A percentile compares a stretch with the other conserved stretches of the same genome.
Conservation (phyloP, 768 basidiomycete species). For the Stropharia rugosoannulata region DNA sequence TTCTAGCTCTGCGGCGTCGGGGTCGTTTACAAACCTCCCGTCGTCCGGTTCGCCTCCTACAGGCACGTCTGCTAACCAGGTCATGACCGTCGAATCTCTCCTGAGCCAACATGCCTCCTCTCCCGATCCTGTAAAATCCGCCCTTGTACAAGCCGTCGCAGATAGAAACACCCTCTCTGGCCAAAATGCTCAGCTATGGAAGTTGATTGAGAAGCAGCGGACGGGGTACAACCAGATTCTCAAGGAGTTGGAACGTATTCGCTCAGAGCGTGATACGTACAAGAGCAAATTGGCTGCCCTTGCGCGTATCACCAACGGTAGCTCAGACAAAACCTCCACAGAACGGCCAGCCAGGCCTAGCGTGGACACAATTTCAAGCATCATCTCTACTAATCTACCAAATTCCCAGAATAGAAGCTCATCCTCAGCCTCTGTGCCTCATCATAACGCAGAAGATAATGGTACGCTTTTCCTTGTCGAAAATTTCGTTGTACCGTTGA, state of each 20-base stretch:
- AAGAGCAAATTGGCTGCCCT: conserved; percentile 43
- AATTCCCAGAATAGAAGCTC: conserved; percentile 21
- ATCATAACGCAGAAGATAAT: conserved; percentile 40
- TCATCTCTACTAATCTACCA: conserved; percentile 12
- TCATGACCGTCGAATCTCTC: conserved; percentile 51
- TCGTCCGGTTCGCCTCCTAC: conserved; percentile 32
- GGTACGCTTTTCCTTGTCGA: conserved; percentile 25
- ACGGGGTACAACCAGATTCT: conserved; percentile 75
- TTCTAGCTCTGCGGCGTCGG: conserved; percentile 21
- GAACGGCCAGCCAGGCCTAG: conserved; percentile 28
- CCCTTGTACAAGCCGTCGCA: conserved; percentile 73
- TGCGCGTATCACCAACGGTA: conserved; percentile 17
- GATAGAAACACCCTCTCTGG: conserved; percentile 80
- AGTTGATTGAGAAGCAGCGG: conserved; percentile 90
- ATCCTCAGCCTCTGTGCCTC: conserved; percentile 8
- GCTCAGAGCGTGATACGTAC: conserved; percentile 75
- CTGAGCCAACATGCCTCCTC: conserved; percentile 53
- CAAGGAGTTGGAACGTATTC: conserved; percentile 84
- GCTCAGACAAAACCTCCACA: conserved; percentile 23
- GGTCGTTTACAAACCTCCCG: conserved; percentile 26
- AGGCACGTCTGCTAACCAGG: conserved; percentile 32
- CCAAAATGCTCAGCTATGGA: conserved; percentile 93
- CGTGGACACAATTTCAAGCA: conserved; percentile 23
- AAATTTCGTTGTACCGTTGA: conserved; percentile 10
- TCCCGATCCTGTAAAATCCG: conserved; percentile 56